A percentile compares a stretch with the other conserved stretches of the same genome.
These are phyloP conservation scores for Penicillium canescens DNA, from an alignment of 495 filamentous ascomycete species.

Conservation along the genomic window DNA sequence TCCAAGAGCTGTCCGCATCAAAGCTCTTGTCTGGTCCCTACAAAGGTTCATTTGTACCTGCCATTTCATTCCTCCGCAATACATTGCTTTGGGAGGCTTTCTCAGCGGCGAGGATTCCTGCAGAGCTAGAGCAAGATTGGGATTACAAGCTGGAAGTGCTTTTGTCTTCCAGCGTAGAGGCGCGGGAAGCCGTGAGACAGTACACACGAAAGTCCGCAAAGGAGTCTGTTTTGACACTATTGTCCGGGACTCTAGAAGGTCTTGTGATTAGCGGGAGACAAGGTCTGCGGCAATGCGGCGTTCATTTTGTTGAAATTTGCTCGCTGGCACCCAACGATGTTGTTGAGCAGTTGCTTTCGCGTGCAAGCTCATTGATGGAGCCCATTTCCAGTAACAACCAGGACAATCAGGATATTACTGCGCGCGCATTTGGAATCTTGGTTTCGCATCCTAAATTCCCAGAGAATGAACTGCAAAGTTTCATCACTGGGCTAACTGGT, in stretches of 20 bases:
- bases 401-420: constrained; percentile 59
- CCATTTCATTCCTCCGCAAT: constrained; percentile 69
- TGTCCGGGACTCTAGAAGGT: constrained; percentile 58
- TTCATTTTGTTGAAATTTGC: constrained; percentile 65
- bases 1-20: constrained; percentile 16
- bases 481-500: constrained; percentile 40
- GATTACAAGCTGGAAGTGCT: constrained; percentile 73
- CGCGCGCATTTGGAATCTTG: constrained; percentile 76
- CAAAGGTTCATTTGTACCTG: constrained; percentile 52
- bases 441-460: constrained; percentile 60
- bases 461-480: constrained; percentile 31
- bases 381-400: constrained; percentile 68
- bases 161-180: constrained; percentile 62
- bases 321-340: constrained; percentile 58
- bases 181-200: constrained; percentile 56
- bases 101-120: constrained; percentile 41
- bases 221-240: constrained; percentile 39
- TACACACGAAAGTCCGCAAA: constrained; percentile 41
- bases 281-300: constrained; percentile 54
- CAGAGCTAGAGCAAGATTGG: constrained; percentile 79
- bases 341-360: constrained; percentile 49
- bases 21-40: constrained; percentile 33
- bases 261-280: constrained; percentile 50
- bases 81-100: constrained; percentile 76
- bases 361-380: constrained; percentile 51